Percentiles rank a stretch among this genome's conserved stretches.
Conservation (phyloP, 306 rosid species). For the Malus fusca region DNA sequence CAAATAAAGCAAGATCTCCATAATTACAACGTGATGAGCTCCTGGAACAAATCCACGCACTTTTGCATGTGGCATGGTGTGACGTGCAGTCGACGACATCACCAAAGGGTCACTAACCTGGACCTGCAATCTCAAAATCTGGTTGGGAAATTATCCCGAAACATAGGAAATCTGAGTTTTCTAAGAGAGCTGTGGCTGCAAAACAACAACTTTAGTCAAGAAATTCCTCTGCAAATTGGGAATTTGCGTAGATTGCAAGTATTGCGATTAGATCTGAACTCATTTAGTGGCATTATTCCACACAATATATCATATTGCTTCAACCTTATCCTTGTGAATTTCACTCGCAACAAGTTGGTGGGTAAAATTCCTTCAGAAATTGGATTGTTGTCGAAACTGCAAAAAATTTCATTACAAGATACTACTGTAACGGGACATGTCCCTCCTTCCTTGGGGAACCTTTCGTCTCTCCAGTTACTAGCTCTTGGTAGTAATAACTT, state of each 20-base stretch:
- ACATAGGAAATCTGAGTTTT: neutral
- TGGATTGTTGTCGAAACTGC: neutral
- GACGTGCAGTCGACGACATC: neutral
- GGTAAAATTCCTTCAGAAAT: neutral
- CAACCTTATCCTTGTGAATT: neutral
- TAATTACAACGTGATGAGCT: neutral
- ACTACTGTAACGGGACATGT: neutral
- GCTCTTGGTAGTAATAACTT: neutral
- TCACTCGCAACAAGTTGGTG: neutral
- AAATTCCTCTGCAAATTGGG: neutral
- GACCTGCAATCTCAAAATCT: neutral
- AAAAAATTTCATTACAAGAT: fast-evolving
- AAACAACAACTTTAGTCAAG: neutral
- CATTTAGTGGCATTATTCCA: neutral
- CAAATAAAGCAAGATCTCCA: neutral
- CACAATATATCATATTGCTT: neutral
- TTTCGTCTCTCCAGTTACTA: neutral
- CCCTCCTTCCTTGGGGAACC: neutral
- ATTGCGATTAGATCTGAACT: neutral
- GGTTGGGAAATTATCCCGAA: neutral
- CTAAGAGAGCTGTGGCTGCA: neutral
- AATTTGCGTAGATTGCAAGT: neutral
- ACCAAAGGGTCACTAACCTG: neutral
- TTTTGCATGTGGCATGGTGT: neutral
- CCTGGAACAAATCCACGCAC: neutral